These are phyloP conservation scores for Aspergillus cejpii DNA, from an alignment of 2,329 filamentous ascomycete species.

Conservation along the genomic window DNA sequence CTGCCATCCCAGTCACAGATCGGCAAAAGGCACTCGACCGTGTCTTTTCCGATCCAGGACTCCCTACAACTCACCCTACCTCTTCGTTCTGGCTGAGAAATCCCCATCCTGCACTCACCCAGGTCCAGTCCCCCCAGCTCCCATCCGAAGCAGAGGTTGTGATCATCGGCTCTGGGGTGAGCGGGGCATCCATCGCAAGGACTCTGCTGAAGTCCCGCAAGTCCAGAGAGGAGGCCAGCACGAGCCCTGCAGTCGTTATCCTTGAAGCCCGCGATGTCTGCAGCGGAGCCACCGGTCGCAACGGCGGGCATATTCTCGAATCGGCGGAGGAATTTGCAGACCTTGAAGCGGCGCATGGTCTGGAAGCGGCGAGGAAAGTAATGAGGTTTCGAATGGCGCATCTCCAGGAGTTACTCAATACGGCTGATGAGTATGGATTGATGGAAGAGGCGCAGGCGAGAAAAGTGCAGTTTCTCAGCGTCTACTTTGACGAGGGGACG, in stretches of 20 bases:
- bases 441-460: slow-evolving; percentile 19
- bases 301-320: slow-evolving; percentile 30
- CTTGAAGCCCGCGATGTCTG: slow-evolving; percentile 30
- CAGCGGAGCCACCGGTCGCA: slow-evolving; percentile 31
- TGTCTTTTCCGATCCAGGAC: slow-evolving; percentile 21
- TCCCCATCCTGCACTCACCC: slow-evolving; percentile 19
- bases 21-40: slow-evolving; percentile 23
- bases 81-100: slow-evolving; percentile 30
- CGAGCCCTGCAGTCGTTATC: slow-evolving; percentile 17
- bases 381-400: slow-evolving; percentile 22
- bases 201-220: slow-evolving; percentile 14
- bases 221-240: neutral
- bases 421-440: slow-evolving; percentile 18
- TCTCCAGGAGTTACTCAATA: slow-evolving; percentile 17
- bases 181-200: slow-evolving; percentile 22
- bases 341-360: slow-evolving; percentile 13
- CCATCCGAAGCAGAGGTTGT: slow-evolving; percentile 23
- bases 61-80: slow-evolving; percentile 26
- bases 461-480: slow-evolving; percentile 25
- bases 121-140: slow-evolving; percentile 14
- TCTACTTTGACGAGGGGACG: slow-evolving; percentile 22
- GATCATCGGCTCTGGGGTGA: slow-evolving; percentile 30
- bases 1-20: slow-evolving; percentile 12
- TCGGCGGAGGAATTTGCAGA: slow-evolving; percentile 22
- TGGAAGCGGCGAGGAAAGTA: slow-evolving; percentile 17